Evolutionary conservation across 352 stramenopile species (phyloP).

Genomic region (Globisporangium abappressorium): DNA sequence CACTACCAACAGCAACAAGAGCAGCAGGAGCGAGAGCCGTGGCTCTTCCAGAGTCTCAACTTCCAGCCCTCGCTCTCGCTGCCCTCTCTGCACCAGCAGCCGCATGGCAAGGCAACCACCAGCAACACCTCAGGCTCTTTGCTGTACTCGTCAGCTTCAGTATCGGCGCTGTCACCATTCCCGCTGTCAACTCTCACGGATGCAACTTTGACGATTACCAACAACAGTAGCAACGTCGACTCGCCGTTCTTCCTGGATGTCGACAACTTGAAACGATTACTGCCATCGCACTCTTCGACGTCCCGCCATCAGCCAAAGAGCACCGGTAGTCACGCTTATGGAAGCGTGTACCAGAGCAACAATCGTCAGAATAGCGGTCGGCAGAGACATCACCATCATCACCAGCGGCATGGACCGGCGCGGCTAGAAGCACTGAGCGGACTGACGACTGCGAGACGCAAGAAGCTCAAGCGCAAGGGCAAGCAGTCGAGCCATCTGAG

Average conservation of each 20-base stretch:
- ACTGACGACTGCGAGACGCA: conserved; percentile 6
- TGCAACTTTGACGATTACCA: conserved; percentile 9
- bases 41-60: conserved; percentile 69
- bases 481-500: conserved; percentile 2
- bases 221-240: background rate
- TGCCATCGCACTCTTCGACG: conserved; percentile 28
- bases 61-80: conserved; percentile 23
- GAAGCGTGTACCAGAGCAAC: conserved; percentile 15
- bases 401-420: conserved; percentile 19
- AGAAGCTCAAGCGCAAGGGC: conserved; percentile 15
- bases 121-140: background rate
- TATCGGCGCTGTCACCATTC: background rate
- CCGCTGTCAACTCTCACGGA: conserved; percentile 1
- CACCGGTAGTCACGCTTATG: conserved; percentile 6
- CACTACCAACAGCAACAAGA: conserved; percentile 7
- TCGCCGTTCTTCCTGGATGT: conserved; percentile 70
- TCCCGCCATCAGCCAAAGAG: conserved; percentile 18
- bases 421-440: conserved; percentile 46
- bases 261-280: conserved; percentile 56
- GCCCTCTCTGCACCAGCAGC: background rate
- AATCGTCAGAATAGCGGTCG: conserved; percentile 3
- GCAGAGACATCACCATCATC: conserved; percentile 11
- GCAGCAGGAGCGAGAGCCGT: conserved; percentile 39
- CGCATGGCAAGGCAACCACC: background rate
- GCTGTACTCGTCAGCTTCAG: conserved; percentile 8